Conservation (phyloP, 257 asterid genomes). For the Pogostemon cablin region DNA sequence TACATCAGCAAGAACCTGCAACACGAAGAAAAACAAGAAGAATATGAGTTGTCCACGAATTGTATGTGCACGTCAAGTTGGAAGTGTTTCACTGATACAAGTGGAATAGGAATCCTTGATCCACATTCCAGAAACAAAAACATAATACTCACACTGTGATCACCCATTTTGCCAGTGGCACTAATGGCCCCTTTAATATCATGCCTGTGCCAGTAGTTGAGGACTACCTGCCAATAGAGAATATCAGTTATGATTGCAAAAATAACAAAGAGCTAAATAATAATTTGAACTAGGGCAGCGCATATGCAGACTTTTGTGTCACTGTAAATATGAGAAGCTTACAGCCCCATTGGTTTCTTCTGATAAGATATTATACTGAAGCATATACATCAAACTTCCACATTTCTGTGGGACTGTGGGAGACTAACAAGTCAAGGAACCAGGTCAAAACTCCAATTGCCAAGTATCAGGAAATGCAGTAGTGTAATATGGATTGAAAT, state of each 20-base stretch:
- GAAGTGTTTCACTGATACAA: constrained; percentile 24
- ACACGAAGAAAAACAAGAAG: constrained; percentile 23
- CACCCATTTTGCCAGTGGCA: constrained; percentile 78
- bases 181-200: constrained; percentile 84
- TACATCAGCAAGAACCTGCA: constrained; percentile 96
- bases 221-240: constrained; percentile 64
- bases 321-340: neutral
- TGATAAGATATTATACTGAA: neutral
- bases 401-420: constrained; percentile 1
- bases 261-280: constrained; percentile 19
- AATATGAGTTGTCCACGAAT: constrained; percentile 20
- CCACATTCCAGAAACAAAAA: constrained; percentile 23
- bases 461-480: constrained; percentile 7
- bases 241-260: neutral
- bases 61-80: constrained; percentile 22
- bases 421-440: neutral
- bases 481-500: constrained; percentile 27
- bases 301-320: neutral
- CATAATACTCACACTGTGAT: constrained; percentile 70
- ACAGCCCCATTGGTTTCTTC: constrained; percentile 1
- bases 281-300: neutral
- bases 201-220: constrained; percentile 76
- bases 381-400: neutral
- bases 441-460: constrained; percentile 19
- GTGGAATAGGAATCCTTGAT: constrained; percentile 5